These are phyloP conservation scores for Zychaea mexicana DNA, from an alignment of 371 early-diverging fungal genomes.

Conservation along the genomic window DNA sequence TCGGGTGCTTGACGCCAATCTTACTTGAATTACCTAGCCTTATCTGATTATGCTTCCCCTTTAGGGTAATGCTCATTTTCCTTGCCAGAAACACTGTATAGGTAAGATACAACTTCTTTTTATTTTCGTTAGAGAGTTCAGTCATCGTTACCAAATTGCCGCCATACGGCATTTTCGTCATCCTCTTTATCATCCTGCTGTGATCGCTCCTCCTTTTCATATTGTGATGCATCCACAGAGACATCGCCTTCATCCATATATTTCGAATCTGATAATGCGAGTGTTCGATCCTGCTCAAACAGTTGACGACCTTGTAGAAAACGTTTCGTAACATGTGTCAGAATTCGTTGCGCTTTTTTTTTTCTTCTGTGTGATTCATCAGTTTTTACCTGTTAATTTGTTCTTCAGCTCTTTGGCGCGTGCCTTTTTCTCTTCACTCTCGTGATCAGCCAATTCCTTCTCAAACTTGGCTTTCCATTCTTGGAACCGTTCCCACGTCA, in stretches of 20 bases:
- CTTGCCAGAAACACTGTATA: neutral
- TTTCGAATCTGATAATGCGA: slow-evolving; percentile 83
- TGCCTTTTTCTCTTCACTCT: slow-evolving; percentile 51
- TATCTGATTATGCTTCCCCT: too few relatives aligned
- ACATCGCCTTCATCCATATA: slow-evolving; percentile 89
- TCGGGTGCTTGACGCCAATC: too few relatives aligned
- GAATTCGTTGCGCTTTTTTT: neutral
- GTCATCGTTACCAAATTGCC: slow-evolving; percentile 38
- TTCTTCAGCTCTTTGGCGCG: slow-evolving; percentile 49
- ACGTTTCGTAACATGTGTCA: neutral
- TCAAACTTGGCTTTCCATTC: slow-evolving; percentile 84
- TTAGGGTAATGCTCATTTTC: too few relatives aligned
- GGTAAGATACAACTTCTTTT: neutral
- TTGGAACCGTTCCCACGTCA: slow-evolving; percentile 78
- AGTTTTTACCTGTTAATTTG: slow-evolving; percentile 62
- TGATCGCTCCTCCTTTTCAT: slow-evolving; percentile 58
- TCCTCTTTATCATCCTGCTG: slow-evolving; percentile 66
- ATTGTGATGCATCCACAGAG: slow-evolving; percentile 75
- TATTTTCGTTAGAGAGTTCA: slow-evolving; percentile 8
- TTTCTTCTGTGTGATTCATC: too few relatives aligned
- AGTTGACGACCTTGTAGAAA: slow-evolving; percentile 74
- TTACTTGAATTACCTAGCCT: too few relatives aligned
- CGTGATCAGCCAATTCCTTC: slow-evolving; percentile 66
- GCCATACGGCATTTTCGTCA: slow-evolving; percentile 52
- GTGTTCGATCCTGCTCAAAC: slow-evolving; percentile 87